A percentile compares a stretch with the other conserved stretches of the same genome.
These are phyloP conservation scores for cucumber (Cucumis sativus) DNA, from an alignment of 306 rosid species.

Conservation along the genomic window Cucumber_9930_V3 NC_026661.2:1251001-1251500, in stretches of 20 bases:
- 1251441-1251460: constrained; percentile 16
- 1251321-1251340: constrained; percentile 26
- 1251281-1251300: constrained; percentile 19
- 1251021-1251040: constrained; percentile 38
- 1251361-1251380: constrained; percentile 25
- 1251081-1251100: not conserved
- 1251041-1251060: constrained; percentile 12
- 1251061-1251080: constrained; percentile 12
- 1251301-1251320: constrained; percentile 22
- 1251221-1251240: constrained; percentile 1
- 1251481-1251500: constrained; percentile 24
- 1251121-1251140: not conserved
- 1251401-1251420: constrained; percentile 25
- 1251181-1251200: not conserved
- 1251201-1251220: not conserved
- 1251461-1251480: constrained; percentile 21
- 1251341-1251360: constrained; percentile 24
- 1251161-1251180: not conserved
- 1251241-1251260: constrained; percentile 8
- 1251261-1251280: constrained; percentile 2
- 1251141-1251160: constrained; percentile 22
- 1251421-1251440: constrained; percentile 16
- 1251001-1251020: constrained; percentile 17
- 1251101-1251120: not conserved
- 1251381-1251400: constrained; percentile 21